Base-by-base conservation (phyloP, 169 alveolate genomes). In the Cryptosporidium parvum region DNA sequence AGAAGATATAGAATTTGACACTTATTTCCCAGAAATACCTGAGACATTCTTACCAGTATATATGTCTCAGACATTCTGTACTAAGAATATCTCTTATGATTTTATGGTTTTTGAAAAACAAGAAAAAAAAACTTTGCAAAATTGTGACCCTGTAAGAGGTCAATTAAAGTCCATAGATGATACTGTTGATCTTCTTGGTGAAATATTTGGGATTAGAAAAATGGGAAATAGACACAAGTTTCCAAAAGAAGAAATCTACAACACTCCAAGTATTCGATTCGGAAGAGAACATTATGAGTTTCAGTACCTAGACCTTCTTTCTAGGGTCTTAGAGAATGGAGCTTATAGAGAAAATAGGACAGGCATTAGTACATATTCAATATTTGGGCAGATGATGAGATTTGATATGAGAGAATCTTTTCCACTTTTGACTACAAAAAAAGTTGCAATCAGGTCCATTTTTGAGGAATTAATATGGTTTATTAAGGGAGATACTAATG, bases 401-500 rank as follows among this genome's bases (percentile, higher is more conserved):
- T 98, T 93, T 89, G 96, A 98, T 92, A 93, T 98, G 35, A 85
- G 93, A 33, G 92, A 97, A 75, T 93, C 98, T 29, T 98, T 97
- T 91, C 99, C 99, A 7, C 92, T 98, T 48, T 94, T 98, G 39
- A 98, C 99, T 23, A 98, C 99, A 5, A 98, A 98, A 89, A 95
- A 94, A 68, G 98, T 97, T 29, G 97, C 86, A 37, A 58, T 73
- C 21, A 58, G 71, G 8, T 12, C 65, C 45, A 71, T 86, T 26
- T 91, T 96, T 48, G 99, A 98, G 94, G 99, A 98, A 86, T 94
- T 98, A 48, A 85, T 97, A 3, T 97, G 99, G 99, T 97, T 97
- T 92, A 89, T 97, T 42, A 94, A 91, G 75, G 99, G 98, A 23
- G 96, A 96, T 87, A 98, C 99, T 42, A 96, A 97, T 91, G 99